A percentile compares a stretch with the other conserved stretches of the same genome.
Evolutionary conservation across 257 asterid species (phyloP).

Genomic region (Solanum etuberosum): DNA sequence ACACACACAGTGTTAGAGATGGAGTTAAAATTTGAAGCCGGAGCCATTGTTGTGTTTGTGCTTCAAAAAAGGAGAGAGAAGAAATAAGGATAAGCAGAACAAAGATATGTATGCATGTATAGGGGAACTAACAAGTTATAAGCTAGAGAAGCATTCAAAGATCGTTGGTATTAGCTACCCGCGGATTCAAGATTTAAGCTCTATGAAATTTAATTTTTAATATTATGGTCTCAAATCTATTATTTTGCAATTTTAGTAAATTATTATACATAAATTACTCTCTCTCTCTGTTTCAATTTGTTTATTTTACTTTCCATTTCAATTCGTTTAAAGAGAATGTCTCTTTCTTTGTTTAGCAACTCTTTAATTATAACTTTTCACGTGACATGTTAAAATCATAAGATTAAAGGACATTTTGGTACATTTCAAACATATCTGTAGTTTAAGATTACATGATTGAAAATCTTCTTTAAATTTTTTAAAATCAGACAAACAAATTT

Average conservation of each 20-base stretch:
- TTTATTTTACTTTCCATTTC: not conserved
- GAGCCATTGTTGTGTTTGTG: not conserved
- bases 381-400: not conserved
- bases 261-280: not conserved
- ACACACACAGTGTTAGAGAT: constrained; percentile 46
- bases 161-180: not conserved
- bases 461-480: not conserved
- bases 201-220: not conserved
- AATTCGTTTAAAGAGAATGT: not conserved
- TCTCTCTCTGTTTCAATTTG: not conserved
- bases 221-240: not conserved
- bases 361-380: not conserved
- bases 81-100: not conserved
- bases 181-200: not conserved
- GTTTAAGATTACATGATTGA: not conserved
- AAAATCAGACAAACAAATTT: not conserved
- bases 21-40: not conserved
- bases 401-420: not conserved
- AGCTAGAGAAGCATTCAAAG: not conserved
- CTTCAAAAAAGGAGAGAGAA: not conserved
- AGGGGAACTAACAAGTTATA: not conserved
- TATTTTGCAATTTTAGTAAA: not conserved
- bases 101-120: not conserved
- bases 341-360: not conserved
- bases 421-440: not conserved